Evolutionary conservation across 23 red algal species (phyloP).

Genomic region (Gracilariopsis chorda): DNA sequence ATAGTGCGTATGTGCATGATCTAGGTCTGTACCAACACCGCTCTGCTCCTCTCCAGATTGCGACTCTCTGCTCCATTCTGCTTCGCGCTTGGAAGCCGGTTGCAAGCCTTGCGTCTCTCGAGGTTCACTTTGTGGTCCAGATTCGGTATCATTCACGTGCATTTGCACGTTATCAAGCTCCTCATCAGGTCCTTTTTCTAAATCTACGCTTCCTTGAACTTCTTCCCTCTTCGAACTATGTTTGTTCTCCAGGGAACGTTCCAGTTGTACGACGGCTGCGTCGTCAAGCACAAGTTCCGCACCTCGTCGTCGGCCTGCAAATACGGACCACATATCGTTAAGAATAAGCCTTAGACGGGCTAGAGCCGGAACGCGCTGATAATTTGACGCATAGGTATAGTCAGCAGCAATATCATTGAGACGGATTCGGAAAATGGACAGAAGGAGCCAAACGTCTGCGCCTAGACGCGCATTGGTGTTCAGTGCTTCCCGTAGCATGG

Average conservation of each 20-base stretch:
- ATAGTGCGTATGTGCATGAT: background rate
- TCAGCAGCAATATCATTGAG: constrained; percentile 24
- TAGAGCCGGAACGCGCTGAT: background rate
- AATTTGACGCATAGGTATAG: background rate
- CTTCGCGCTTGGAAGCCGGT: no score
- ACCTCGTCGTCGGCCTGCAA: background rate
- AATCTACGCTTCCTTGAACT: background rate
- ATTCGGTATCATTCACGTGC: no score
- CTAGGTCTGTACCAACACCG: background rate
- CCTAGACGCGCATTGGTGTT: background rate
- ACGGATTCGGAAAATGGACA: constrained; percentile 16
- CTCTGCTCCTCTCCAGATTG: background rate
- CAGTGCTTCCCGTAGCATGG: background rate
- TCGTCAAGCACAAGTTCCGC: background rate
- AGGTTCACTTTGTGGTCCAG: no score
- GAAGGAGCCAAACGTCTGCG: constrained; percentile 31
- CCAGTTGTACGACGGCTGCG: background rate
- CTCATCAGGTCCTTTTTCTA: background rate
- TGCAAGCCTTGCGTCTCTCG: no score
- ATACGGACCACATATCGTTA: background rate
- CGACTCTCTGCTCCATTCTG: no score
- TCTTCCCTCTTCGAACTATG: background rate
- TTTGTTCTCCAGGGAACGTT: no score
- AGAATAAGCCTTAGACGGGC: background rate
- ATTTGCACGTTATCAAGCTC: no score